phyloP scores from a whole-genome alignment of 345 rosid genomes.

The Sonneratia alba region DNA sequence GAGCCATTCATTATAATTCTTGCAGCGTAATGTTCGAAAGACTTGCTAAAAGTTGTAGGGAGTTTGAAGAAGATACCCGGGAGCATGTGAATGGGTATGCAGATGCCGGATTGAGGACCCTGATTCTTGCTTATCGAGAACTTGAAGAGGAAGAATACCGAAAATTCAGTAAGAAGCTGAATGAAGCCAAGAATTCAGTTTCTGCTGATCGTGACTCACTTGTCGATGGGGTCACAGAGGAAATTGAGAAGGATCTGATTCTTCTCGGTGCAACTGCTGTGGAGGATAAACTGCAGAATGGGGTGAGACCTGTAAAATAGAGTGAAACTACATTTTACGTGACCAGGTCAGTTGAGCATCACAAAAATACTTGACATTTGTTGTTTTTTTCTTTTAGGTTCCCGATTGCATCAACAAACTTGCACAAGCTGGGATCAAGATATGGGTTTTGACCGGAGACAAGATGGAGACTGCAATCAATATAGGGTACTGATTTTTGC shows the following conservation, averaged over 20 bases:
- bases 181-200: conserved; percentile 62
- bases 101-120: conserved; percentile 85
- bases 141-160: conserved; percentile 60
- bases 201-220: conserved; percentile 51
- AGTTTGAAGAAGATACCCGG: conserved; percentile 47
- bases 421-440: conserved; percentile 93
- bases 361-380: conserved; percentile 3
- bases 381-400: conserved; percentile 31
- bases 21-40: conserved; percentile 85
- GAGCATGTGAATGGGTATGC: conserved; percentile 72
- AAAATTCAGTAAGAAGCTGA: conserved; percentile 38
- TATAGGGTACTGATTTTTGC: conserved; percentile 54
- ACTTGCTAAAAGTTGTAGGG: conserved; percentile 47
- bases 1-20: conserved; percentile 2
- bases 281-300: conserved; percentile 93
- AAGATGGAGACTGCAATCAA: conserved; percentile 98
- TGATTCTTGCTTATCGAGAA: conserved; percentile 77
- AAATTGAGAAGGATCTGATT: conserved; percentile 56
- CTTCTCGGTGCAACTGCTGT: conserved; percentile 95
- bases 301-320: conserved; percentile 43
- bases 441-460: conserved; percentile 98
- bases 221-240: conserved; percentile 47
- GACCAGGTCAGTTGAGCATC: neutral
- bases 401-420: conserved; percentile 89
- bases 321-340: conserved; percentile 1